phyloP scores from a whole-genome alignment of 2,329 filamentous ascomycete species.

The Dactylellina haptotyla region DNA sequence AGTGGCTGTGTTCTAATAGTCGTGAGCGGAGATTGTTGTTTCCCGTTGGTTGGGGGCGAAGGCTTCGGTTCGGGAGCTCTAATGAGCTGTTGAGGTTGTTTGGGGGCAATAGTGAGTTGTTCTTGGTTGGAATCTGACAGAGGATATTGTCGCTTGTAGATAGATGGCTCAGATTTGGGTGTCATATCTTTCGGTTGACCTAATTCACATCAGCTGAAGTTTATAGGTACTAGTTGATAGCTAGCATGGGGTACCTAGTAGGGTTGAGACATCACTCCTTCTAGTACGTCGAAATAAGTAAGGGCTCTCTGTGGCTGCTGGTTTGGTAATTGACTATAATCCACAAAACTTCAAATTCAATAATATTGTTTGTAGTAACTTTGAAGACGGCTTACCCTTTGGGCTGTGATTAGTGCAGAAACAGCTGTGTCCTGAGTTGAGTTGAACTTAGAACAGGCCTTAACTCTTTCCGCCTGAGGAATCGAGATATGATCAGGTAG shows the following conservation, averaged over 20 bases:
- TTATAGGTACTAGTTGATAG: not conserved
- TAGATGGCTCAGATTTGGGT: not conserved
- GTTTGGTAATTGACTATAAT: not conserved
- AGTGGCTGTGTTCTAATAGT: not conserved
- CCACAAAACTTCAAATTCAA: not conserved
- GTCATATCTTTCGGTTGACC: not conserved
- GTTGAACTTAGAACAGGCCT: too few species aligned
- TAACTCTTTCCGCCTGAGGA: too few species aligned
- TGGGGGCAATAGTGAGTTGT: not conserved
- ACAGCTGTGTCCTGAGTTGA: too few species aligned
- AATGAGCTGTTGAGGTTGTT: not conserved
- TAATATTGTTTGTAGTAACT: not conserved
- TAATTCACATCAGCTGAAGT: constrained; percentile 1
- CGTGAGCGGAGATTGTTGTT: not conserved
- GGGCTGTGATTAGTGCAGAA: too few species aligned
- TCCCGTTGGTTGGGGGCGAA: not conserved
- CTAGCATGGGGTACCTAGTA: constrained; percentile 12
- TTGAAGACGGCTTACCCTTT: not conserved
- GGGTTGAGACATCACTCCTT: constrained; percentile 7
- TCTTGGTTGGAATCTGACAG: not conserved
- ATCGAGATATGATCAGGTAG: too few species aligned
- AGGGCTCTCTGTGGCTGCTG: not conserved
- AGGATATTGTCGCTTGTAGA: not conserved
- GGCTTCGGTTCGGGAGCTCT: not conserved
- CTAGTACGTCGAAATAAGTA: constrained; percentile 33